Evolutionary conservation across 2,329 filamentous ascomycete genomes (phyloP), one percentile per base, ranked within the genome.

Genomic region (Ceratocystis diversiconidia): DNA sequence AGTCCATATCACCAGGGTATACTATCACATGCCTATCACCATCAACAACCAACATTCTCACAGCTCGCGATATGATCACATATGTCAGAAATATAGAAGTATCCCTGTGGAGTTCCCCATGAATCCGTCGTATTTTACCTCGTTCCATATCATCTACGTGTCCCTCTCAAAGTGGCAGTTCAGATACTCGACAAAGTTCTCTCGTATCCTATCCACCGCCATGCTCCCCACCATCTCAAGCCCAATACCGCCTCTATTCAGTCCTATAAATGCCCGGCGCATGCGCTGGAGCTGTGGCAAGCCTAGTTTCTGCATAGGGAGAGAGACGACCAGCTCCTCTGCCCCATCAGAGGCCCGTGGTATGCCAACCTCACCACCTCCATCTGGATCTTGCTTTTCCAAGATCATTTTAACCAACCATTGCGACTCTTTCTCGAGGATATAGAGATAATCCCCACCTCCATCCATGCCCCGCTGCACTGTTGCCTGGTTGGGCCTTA

Each of bases 341-440:
- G 73, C 77, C 19, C 68, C 70, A 17, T 57, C 55, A 50, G 71
- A 70, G 12, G 67, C 70, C 65, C 69, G 68, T 63, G 67, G 68
- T 17, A 88, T 76, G 12, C 66, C 74, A 32, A 89, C 80, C 69
- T 82, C 79, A 28, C 77, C 82, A 5, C 79, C 82, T 68, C 88
- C 86, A 64, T 90, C 85, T 66, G 90, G 86, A 63, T 82, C 80
- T 72, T 88, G 83, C 76, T 84, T 85, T 61, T 87, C 83, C 66
- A 88, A 75, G 46, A 95, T 85, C 65, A 79, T 79, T 70, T 84
- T 83, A 64, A 94, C 81, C 36, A 95, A 82, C 64, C 87, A 87
- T 70, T 91, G 89, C 6, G 89, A 92, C 72, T 85, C 85, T 69
- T 84, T 84, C 74, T 95, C 90, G 28, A 95, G 79, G 67, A 90